Conservation (phyloP, 306 rosid species). For the Malus sieversii region DNA sequence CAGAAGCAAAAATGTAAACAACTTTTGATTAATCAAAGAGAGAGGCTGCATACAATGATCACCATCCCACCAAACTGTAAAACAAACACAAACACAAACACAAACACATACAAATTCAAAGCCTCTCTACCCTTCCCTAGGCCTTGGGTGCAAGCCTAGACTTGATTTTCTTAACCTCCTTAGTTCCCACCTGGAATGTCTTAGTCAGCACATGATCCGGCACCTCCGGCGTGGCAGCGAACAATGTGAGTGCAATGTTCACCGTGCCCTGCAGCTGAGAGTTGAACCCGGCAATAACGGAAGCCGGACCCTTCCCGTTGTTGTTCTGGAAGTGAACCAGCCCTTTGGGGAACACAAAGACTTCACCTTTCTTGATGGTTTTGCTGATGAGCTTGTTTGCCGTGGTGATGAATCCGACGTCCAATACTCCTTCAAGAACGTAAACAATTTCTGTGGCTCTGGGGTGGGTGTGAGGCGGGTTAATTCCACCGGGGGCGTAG, state of each 20-base stretch:
- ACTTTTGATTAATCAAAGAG: neutral
- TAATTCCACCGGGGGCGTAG: conserved; percentile 78
- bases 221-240: conserved; percentile 56
- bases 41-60: neutral
- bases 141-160: conserved; percentile 56
- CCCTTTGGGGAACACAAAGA: conserved; percentile 73
- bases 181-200: conserved; percentile 57
- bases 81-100: neutral
- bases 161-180: conserved; percentile 59
- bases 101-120: neutral
- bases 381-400: conserved; percentile 53
- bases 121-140: neutral
- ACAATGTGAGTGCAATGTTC: conserved; percentile 49
- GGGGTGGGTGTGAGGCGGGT: conserved; percentile 96
- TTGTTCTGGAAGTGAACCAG: conserved; percentile 83
- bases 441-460: conserved; percentile 83
- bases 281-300: conserved; percentile 66
- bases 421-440: conserved; percentile 59
- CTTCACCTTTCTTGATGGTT: conserved; percentile 59
- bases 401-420: conserved; percentile 83
- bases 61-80: neutral
- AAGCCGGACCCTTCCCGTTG: conserved; percentile 43
- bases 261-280: conserved; percentile 84
- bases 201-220: conserved; percentile 58
- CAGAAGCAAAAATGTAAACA: neutral